These are phyloP conservation scores for Fusarium hainanense DNA, from an alignment of 2,329 filamentous ascomycete genomes.

Conservation along the genomic window DNA sequence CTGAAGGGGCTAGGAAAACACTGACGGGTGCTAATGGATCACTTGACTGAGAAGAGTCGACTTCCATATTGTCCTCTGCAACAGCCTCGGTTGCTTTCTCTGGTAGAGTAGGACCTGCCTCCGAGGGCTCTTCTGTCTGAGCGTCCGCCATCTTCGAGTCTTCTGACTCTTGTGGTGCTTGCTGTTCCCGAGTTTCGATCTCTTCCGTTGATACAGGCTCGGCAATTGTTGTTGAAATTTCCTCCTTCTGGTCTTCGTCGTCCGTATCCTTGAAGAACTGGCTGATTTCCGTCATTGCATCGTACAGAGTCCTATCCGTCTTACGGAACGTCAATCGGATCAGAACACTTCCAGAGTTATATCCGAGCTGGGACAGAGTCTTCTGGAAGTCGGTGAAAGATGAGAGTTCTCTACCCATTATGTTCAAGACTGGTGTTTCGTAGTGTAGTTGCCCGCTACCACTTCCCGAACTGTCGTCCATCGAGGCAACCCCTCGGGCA, in stretches of 20 bases:
- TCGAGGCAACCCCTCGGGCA: constrained; percentile 78
- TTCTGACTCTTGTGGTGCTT: constrained; percentile 13
- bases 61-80: constrained; percentile 34
- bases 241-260: constrained; percentile 34
- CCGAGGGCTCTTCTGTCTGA: constrained; percentile 14
- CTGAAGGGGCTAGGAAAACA: constrained; percentile 82
- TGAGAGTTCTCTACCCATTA: constrained; percentile 83
- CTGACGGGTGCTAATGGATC: constrained; percentile 66
- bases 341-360: constrained; percentile 84
- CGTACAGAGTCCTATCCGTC: constrained; percentile 82
- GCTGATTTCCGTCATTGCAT: constrained; percentile 85
- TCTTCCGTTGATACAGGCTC: constrained; percentile 18
- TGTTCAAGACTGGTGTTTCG: constrained; percentile 84
- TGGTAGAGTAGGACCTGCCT: constrained; percentile 4
- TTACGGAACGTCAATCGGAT: constrained; percentile 81
- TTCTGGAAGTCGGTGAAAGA: constrained; percentile 88
- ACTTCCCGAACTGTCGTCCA: constrained; percentile 61
- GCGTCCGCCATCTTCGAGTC: constrained; percentile 44
- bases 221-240: constrained; percentile 7
- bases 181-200: constrained; percentile 16
- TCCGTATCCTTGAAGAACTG: constrained; percentile 74
- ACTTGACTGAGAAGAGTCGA: constrained; percentile 32
- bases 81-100: constrained; percentile 4
- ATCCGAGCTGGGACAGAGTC: constrained; percentile 85
- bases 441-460: constrained; percentile 85